Percentiles rank a stretch among this genome's conserved stretches.
These are phyloP conservation scores for Entomortierella parvispora DNA, from an alignment of 192 early-diverging fungal species.

Conservation along the genomic window DNA sequence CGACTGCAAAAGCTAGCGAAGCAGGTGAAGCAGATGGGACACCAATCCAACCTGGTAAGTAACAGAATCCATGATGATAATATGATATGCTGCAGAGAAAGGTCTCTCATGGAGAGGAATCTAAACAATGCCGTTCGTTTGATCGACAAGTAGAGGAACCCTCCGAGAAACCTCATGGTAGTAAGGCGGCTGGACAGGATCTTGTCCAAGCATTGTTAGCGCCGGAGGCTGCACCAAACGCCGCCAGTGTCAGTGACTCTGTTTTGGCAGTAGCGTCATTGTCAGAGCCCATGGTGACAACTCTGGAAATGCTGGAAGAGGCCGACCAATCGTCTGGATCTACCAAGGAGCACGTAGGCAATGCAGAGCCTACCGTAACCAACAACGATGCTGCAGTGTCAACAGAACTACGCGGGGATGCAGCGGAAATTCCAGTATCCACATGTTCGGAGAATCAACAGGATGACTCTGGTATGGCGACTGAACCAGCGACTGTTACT, in stretches of 20 bases:
- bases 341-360: not conserved
- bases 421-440: not conserved
- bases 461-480: too few relatives aligned
- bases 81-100: too few relatives aligned
- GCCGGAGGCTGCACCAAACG: not conserved
- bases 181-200: not conserved
- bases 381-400: not conserved
- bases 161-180: not conserved
- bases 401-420: too few relatives aligned
- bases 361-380: not conserved
- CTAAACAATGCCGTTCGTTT: too few relatives aligned
- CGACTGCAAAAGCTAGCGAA: too few relatives aligned
- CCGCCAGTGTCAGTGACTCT: slow-evolving; percentile 13
- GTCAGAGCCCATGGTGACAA: slow-evolving; percentile 30
- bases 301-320: slow-evolving; percentile 19
- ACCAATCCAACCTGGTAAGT: too few relatives aligned
- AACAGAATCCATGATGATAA: too few relatives aligned
- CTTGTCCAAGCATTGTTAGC: not conserved
- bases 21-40: too few relatives aligned
- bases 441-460: not conserved
- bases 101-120: too few relatives aligned
- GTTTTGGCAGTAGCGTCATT: slow-evolving; percentile 33
- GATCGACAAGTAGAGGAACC: too few relatives aligned
- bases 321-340: too few relatives aligned
- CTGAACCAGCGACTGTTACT: too few relatives aligned